Conservation (phyloP, 495 filamentous ascomycete species). For the Talaromyces stipitatus region DNA sequence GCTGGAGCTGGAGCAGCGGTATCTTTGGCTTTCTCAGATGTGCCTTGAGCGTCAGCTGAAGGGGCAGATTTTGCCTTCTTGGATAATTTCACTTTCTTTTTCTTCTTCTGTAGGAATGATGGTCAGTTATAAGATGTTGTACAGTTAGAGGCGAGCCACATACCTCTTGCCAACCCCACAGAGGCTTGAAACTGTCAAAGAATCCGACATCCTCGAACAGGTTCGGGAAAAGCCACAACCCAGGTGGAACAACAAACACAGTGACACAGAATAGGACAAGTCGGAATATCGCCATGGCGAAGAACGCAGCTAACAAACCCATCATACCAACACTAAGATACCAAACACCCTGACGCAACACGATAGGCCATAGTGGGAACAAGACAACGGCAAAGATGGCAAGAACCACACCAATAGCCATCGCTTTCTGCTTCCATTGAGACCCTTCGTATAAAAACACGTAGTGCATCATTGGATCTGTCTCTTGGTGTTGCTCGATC, state of each 20-base stretch:
- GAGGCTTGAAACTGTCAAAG: conserved; percentile 91
- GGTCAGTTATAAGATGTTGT: conserved; percentile 18
- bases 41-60: not conserved
- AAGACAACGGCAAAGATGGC: conserved; percentile 81
- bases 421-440: conserved; percentile 87
- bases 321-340: conserved; percentile 95
- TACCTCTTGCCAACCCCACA: conserved; percentile 99
- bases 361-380: conserved; percentile 94
- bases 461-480: conserved; percentile 84
- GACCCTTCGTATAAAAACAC: conserved; percentile 94
- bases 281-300: conserved; percentile 94
- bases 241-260: conserved; percentile 74
- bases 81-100: conserved; percentile 46
- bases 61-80: conserved; percentile 26
- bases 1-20: conserved; percentile 33
- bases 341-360: conserved; percentile 89
- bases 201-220: conserved; percentile 98
- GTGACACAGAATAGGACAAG: conserved; percentile 93
- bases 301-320: conserved; percentile 87
- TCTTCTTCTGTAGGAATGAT: conserved; percentile 46
- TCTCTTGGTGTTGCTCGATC: conserved; percentile 95
- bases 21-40: conserved; percentile 13
- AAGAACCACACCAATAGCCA: conserved; percentile 73
- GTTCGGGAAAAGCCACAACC: conserved; percentile 97
- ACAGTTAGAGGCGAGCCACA: conserved; percentile 12